These are phyloP conservation scores for Lactarius quietus DNA, from an alignment of 768 basidiomycete species.

Conservation along the genomic window DNA sequence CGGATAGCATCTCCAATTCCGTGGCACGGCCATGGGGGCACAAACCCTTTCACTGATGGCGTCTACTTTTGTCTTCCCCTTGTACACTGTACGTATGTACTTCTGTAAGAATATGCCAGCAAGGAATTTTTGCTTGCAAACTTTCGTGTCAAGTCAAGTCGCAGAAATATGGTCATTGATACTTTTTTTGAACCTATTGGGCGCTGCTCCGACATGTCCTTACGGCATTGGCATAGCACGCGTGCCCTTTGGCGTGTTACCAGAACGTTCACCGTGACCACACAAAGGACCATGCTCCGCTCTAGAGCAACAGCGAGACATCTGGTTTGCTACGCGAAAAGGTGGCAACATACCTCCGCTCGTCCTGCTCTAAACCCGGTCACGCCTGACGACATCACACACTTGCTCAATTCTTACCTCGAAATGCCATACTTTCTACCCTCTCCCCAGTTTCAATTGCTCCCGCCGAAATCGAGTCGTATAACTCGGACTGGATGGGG, in stretches of 20 bases:
- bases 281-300: slow-evolving; percentile 15
- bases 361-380: slow-evolving; percentile 38
- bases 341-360: slow-evolving; percentile 29
- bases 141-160: too few species aligned
- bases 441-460: slow-evolving; percentile 47
- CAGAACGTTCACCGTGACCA: background rate
- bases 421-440: slow-evolving; percentile 64
- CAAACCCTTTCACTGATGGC: background rate
- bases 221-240: background rate
- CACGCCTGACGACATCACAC: slow-evolving; percentile 54
- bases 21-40: slow-evolving; percentile 11
- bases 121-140: too few species aligned
- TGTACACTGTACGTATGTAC: background rate
- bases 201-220: background rate
- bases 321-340: slow-evolving; percentile 6
- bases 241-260: background rate
- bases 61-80: background rate
- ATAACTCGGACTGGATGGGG: slow-evolving; percentile 95
- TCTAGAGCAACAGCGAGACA: slow-evolving; percentile 9
- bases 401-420: slow-evolving; percentile 65
- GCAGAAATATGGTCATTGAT: too few species aligned
- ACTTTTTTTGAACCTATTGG: too few species aligned
- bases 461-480: slow-evolving; percentile 66
- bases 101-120: background rate
- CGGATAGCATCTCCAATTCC: slow-evolving; percentile 9